Evolutionary conservation across 2,329 filamentous ascomycete species (phyloP).

Genomic region (Dendryphion nanum): DNA sequence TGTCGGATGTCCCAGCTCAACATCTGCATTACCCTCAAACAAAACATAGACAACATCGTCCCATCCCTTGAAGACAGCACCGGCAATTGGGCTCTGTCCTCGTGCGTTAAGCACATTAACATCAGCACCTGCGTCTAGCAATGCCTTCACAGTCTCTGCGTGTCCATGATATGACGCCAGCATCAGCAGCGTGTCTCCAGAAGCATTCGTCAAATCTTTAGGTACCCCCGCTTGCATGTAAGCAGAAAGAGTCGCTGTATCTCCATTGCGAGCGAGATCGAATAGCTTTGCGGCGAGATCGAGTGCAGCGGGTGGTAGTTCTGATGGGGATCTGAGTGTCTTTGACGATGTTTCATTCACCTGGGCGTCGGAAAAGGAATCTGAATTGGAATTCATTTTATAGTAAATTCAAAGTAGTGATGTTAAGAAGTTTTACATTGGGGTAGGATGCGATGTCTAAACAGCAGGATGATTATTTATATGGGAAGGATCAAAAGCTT

Average conservation of each 20-base stretch:
- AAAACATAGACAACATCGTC: constrained; percentile 60
- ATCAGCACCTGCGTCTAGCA: constrained; percentile 64
- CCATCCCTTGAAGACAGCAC: constrained; percentile 71
- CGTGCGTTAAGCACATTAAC: constrained; percentile 67
- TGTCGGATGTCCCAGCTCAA: constrained; percentile 43
- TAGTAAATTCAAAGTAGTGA: no score
- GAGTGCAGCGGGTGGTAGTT: constrained; percentile 63
- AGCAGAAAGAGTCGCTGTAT: constrained; percentile 58
- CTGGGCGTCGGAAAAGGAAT: no score
- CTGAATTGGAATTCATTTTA: no score
- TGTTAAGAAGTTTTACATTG: no score
- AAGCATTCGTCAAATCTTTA: constrained; percentile 68
- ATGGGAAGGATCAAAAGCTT: no score
- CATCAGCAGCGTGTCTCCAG: constrained; percentile 74
- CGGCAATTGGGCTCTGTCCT: constrained; percentile 67
- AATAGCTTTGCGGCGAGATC: constrained; percentile 67
- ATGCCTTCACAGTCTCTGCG: constrained; percentile 57
- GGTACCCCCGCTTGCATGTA: constrained; percentile 66
- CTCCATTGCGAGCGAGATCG: constrained; percentile 62
- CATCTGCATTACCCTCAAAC: constrained; percentile 43
- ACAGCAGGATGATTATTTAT: no score
- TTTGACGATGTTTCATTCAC: constrained; percentile 60
- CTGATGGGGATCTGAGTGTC: constrained; percentile 38
- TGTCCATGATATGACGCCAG: constrained; percentile 70
- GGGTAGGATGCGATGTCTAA: no score